Conservation (phyloP, 768 basidiomycete genomes). For the Tulasnella sp. region DNA sequence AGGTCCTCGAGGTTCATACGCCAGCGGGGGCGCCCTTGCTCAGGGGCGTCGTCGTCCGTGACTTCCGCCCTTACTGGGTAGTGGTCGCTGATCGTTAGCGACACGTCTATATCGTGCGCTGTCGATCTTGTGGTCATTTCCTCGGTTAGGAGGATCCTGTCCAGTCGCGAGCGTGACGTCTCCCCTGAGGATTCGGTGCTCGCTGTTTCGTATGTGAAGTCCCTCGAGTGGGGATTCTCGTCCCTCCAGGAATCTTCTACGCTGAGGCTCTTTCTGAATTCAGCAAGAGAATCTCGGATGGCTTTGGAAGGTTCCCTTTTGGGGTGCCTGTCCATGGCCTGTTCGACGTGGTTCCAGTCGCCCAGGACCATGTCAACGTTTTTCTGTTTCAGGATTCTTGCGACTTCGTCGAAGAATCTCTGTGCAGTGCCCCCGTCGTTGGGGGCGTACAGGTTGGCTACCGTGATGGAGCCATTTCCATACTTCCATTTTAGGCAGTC, state of each 20-base stretch:
- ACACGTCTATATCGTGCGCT: not conserved
- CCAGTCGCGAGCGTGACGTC: not conserved
- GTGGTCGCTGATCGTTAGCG: not conserved
- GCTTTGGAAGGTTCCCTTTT: not conserved
- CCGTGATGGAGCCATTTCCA: not conserved
- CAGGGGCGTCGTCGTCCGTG: not conserved
- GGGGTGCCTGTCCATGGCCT: not conserved
- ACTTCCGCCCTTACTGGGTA: not conserved
- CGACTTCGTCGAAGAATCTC: not conserved
- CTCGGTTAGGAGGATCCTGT: not conserved
- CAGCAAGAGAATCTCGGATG: not conserved
- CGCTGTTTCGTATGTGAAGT: not conserved
- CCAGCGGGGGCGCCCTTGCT: not conserved
- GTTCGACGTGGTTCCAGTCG: slow-evolving; percentile 2
- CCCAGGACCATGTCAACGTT: not conserved
- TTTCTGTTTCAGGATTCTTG: too few relatives aligned
- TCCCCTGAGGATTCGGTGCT: too few relatives aligned
- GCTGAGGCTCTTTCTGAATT: not conserved
- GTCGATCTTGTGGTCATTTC: not conserved
- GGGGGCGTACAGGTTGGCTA: slow-evolving; percentile 10
- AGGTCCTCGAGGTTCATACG: not conserved
- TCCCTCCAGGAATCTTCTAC: not conserved
- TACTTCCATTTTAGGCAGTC: not conserved
- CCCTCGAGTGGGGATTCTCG: not conserved
- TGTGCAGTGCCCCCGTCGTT: not conserved